phyloP scores from a whole-genome alignment of 305 asterid species.

The Solanum hybrid region DNA sequence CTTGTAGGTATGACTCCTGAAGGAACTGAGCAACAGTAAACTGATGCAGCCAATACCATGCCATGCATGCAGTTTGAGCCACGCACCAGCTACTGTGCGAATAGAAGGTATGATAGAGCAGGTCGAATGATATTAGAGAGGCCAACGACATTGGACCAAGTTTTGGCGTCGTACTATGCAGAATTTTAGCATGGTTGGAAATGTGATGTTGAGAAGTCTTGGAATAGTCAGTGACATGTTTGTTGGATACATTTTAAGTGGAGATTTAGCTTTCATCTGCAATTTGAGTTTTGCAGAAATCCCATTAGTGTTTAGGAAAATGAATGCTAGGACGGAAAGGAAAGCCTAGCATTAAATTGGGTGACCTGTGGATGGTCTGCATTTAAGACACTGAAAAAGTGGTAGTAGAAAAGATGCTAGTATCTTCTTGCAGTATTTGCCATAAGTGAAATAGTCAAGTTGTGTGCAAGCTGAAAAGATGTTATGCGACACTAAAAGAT shows the following conservation, averaged over 20 bases:
- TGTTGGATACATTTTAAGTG: conserved; percentile 2
- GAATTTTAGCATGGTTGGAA: neutral
- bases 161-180: neutral
- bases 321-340: neutral
- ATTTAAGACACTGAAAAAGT: neutral
- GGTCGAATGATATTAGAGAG: neutral
- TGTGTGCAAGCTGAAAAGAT: neutral
- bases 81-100: neutral
- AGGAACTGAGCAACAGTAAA: neutral
- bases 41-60: neutral
- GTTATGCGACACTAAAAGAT: neutral
- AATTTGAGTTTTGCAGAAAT: neutral
- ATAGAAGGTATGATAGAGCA: neutral
- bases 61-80: neutral
- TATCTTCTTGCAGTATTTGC: neutral
- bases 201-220: neutral
- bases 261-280: neutral
- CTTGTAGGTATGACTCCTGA: conserved; percentile 1
- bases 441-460: neutral
- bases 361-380: neutral
- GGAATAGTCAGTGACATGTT: neutral
- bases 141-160: neutral
- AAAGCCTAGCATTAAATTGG: neutral
- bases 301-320: neutral
- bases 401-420: neutral